These are phyloP conservation scores for Penicillium expansum DNA, from an alignment of 2,329 filamentous ascomycete species.

Conservation along the genomic window DNA sequence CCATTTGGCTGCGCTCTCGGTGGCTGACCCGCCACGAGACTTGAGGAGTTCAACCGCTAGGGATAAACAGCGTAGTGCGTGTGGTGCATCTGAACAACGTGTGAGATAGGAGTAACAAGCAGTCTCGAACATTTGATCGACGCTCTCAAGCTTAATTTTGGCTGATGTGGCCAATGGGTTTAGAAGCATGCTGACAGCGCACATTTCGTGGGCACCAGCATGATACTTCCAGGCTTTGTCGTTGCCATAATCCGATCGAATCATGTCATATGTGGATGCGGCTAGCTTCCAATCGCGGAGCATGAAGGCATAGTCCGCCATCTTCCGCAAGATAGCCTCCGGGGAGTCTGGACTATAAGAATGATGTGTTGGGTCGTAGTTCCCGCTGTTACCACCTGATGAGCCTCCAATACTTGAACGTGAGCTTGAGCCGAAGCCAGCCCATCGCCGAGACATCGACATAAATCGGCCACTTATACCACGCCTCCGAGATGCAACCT, in stretches of 20 bases:
- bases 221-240: constrained; percentile 98
- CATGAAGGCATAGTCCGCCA: constrained; percentile 97
- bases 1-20: constrained; percentile 87
- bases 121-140: constrained; percentile 85
- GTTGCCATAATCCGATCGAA: constrained; percentile 84
- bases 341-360: constrained; percentile 81
- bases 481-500: constrained; percentile 83
- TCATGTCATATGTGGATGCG: constrained; percentile 84
- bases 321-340: constrained; percentile 87
- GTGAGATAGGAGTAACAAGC: constrained; percentile 91
- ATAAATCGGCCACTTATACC: constrained; percentile 92
- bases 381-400: constrained; percentile 48
- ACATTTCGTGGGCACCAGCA: constrained; percentile 93
- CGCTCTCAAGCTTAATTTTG: constrained; percentile 73
- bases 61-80: constrained; percentile 72
- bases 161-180: constrained; percentile 68
- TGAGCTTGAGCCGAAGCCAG: constrained; percentile 69
- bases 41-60: constrained; percentile 79
- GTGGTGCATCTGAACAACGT: constrained; percentile 74
- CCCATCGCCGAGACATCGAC: constrained; percentile 86
- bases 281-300: constrained; percentile 93
- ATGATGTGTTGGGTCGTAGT: constrained; percentile 73
- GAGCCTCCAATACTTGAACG: constrained; percentile 55
- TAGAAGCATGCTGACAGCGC: constrained; percentile 77
- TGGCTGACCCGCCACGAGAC: constrained; percentile 71